A percentile compares a stretch with the other conserved stretches of the same genome.
Conservation (phyloP, 805 yeast genomes). For the Candida germanica region DNA sequence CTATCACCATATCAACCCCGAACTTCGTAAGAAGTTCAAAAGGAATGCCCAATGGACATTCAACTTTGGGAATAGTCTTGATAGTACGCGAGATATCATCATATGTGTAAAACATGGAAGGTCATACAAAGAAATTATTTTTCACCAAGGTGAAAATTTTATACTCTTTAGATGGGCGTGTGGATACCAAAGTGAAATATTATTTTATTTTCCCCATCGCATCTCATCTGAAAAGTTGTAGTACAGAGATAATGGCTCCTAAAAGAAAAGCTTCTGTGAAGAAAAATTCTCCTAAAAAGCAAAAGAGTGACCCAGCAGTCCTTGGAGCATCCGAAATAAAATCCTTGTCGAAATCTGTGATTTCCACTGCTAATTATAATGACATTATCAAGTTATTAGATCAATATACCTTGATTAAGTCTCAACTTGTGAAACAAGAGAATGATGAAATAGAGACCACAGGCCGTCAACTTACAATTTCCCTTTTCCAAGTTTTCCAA, state of each 20-base stretch:
- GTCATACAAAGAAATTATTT: slow-evolving; percentile 38
- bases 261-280: slow-evolving; percentile 20
- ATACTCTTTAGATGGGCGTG: background rate
- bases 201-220: no score
- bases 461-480: slow-evolving; percentile 41
- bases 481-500: slow-evolving; percentile 48
- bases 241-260: no score
- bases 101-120: slow-evolving; percentile 64
- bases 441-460: slow-evolving; percentile 21
- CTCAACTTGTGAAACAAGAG: slow-evolving; percentile 15
- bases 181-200: no score
- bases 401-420: slow-evolving; percentile 27
- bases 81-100: slow-evolving; percentile 59
- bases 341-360: slow-evolving; percentile 26
- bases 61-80: slow-evolving; percentile 46
- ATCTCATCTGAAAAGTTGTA: no score
- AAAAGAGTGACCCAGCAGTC: slow-evolving; percentile 1
- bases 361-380: slow-evolving; percentile 49
- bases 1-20: slow-evolving; percentile 44
- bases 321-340: slow-evolving; percentile 21
- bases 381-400: slow-evolving; percentile 47
- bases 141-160: slow-evolving; percentile 2
- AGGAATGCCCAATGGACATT: slow-evolving; percentile 35
- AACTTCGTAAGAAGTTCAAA: slow-evolving; percentile 30
- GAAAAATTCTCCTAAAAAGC: slow-evolving; percentile 1